Evolutionary conservation across 345 rosid genomes (phyloP).

Genomic region (Eucalyptus sideroxylon): DNA sequence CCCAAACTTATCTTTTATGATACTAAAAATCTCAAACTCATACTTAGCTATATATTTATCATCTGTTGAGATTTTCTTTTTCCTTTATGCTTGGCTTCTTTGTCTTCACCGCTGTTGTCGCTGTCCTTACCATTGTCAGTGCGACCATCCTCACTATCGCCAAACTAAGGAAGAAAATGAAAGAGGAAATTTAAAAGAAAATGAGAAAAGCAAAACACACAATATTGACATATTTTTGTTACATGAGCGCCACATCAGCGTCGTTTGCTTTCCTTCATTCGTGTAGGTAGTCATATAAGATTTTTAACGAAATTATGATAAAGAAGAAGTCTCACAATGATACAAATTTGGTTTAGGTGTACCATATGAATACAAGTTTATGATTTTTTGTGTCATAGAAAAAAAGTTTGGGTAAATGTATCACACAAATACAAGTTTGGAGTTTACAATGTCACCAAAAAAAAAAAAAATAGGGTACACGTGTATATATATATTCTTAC

Average conservation of each 20-base stretch:
- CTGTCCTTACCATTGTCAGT: background rate
- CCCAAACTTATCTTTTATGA: background rate
- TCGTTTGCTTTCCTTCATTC: background rate
- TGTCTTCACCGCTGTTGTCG: background rate
- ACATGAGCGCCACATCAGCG: background rate
- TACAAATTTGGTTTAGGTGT: background rate
- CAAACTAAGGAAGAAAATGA: background rate
- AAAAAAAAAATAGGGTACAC: too few species aligned
- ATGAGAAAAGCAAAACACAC: background rate
- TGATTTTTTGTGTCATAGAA: background rate
- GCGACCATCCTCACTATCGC: background rate
- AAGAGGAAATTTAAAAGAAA: too few species aligned
- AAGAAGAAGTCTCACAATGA: too few species aligned
- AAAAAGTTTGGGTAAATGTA: too few species aligned
- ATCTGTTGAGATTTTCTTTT: too few species aligned
- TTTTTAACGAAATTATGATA: background rate
- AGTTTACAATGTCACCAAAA: too few species aligned
- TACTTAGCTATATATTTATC: too few species aligned
- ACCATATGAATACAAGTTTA: background rate
- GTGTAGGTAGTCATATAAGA: background rate
- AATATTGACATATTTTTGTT: too few species aligned
- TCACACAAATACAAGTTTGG: background rate
- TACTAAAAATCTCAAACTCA: too few species aligned
- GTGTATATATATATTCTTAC: too few species aligned
- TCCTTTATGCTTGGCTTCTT: background rate